Percentiles rank a stretch among this genome's conserved stretches.
phyloP scores from a whole-genome alignment of 495 filamentous ascomycete species.

The Talaromyces proteolyticus region DNA sequence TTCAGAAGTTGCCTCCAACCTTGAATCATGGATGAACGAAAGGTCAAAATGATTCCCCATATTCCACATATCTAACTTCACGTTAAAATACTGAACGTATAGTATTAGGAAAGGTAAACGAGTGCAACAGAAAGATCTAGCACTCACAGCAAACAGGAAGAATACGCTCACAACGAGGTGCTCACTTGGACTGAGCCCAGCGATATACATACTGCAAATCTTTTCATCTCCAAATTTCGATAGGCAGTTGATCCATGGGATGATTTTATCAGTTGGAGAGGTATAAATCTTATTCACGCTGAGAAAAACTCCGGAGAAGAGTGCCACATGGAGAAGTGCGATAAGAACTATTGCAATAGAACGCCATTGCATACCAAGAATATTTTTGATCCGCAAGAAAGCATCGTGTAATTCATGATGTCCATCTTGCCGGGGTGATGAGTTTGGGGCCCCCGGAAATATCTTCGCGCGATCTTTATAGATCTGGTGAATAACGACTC shows the following conservation, averaged over 20 bases:
- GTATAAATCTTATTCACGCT: neutral
- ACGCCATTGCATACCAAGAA: slow-evolving; percentile 77
- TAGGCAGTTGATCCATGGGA: neutral
- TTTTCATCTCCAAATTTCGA: neutral
- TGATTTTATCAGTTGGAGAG: neutral
- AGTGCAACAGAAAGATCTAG: neutral
- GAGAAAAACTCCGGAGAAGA: neutral
- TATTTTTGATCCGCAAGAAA: slow-evolving; percentile 53
- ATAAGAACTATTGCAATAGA: slow-evolving; percentile 75
- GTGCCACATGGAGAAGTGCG: slow-evolving; percentile 63
- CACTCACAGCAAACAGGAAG: neutral
- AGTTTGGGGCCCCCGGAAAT: slow-evolving; percentile 47
- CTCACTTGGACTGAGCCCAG: neutral
- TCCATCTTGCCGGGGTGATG: slow-evolving; percentile 41
- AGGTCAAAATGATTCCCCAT: neutral
- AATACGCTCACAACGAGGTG: neutral
- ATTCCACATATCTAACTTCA: neutral
- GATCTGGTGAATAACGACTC: neutral
- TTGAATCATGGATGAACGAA: neutral
- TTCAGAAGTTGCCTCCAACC: neutral
- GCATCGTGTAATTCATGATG: neutral
- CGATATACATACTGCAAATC: neutral
- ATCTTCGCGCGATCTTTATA: neutral
- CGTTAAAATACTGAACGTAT: no score
- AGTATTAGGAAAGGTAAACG: neutral